Evolutionary conservation across 768 basidiomycete genomes (phyloP), one percentile per base, ranked within the genome.

Genomic region (Termitomyces sp.): DNA sequence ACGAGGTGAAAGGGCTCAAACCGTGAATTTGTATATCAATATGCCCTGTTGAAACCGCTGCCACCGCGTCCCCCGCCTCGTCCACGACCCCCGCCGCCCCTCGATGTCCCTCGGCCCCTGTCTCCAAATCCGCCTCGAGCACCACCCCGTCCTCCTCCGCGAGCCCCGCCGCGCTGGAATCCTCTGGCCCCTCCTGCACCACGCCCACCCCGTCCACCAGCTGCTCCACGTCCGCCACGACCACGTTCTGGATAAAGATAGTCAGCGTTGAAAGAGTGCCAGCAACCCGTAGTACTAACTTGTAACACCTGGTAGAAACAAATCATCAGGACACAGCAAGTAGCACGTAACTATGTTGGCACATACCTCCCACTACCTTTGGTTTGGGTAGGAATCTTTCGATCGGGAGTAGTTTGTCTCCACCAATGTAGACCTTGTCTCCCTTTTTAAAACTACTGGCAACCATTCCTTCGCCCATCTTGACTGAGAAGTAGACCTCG

Each of bases 381-480:
- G 96, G 95, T 75, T 93, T 98, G 8, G 97, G 97, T 58, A 99
- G 76, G 75, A 99, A 99, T 61, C 97, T 78, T 59, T 99, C 97
- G 52, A 98, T 86, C 8, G 97, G 96, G 40, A 99, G 77, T 51
- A 98, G 82, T 72, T 98, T 98, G 76, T 99, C 97, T n/a, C 88
- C 87, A 40, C 85, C 91, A 66, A 99, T 98, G 70, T 91, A 99
- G 43, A 99, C 91, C 68, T 96, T 98, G 76, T 99, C 97, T 44
- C 97, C 97, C 66, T 89, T 91, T 74, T 96, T 90, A 75, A 99
- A 99, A 69, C 91, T 93, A 61, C 75, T 87, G 8, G 97, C 95
- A 46, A 95, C 84, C 87, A 98, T 93, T 32, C 97, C 97, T 55
- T 90, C 87, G 19, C 87, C 83, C 89, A 98, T 97, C 77, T 98